A percentile compares a stretch with the other conserved stretches of the same genome.
phyloP scores from a whole-genome alignment of 257 asterid species.

The Nicotiana attenuata region DNA sequence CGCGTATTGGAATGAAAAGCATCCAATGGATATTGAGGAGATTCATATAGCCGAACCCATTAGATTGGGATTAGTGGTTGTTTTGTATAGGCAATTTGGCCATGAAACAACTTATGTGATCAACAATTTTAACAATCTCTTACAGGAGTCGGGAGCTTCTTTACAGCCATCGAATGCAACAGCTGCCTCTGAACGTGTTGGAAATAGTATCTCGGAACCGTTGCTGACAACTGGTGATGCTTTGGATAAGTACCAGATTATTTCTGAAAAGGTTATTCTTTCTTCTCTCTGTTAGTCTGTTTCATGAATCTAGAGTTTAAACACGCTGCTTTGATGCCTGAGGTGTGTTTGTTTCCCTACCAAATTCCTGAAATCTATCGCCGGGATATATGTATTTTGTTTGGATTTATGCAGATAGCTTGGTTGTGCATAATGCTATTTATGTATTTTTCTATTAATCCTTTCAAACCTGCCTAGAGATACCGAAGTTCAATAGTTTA shows the following conservation, averaged over 20 bases:
- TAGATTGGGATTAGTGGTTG: background rate
- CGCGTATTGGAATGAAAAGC: background rate
- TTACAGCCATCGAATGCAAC: constrained; percentile 48
- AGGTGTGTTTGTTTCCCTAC: background rate
- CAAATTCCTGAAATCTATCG: background rate
- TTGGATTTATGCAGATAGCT: background rate
- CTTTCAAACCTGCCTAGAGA: background rate
- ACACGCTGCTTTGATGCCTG: background rate
- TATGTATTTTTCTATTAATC: background rate
- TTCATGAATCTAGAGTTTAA: background rate
- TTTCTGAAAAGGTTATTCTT: constrained; percentile 76
- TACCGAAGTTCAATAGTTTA: background rate
- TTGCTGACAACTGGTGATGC: constrained; percentile 81
- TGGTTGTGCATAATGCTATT: background rate
- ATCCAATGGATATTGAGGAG: background rate
- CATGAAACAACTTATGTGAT: background rate
- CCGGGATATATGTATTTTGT: background rate
- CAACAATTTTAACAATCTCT: background rate
- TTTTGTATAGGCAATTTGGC: background rate
- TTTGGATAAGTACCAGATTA: constrained; percentile 73
- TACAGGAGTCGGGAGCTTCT: constrained; percentile 59
- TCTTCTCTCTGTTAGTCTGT: constrained; percentile 1
- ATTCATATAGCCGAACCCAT: background rate
- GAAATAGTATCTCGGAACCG: constrained; percentile 52
- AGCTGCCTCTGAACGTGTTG: constrained; percentile 57